Percentiles rank a stretch among this genome's conserved stretches.
phyloP scores from a whole-genome alignment of 768 basidiomycete species.

The Tylopilus sp. region DNA sequence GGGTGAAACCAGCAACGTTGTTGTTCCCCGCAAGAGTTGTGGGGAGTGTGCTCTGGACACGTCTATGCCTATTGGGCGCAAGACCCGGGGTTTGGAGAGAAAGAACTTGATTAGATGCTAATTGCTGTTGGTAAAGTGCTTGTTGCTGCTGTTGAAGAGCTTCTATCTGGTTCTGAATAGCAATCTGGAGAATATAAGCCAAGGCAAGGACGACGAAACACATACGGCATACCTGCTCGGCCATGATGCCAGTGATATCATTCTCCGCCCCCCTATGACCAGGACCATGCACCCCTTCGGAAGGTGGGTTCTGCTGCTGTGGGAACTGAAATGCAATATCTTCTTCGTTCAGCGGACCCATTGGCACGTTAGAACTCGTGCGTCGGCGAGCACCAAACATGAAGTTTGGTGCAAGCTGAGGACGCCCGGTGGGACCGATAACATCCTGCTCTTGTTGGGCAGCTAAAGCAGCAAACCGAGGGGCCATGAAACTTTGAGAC shows the following conservation, averaged over 20 bases:
- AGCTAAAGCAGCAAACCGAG: conserved; percentile 80
- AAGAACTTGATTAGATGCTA: conserved; percentile 83
- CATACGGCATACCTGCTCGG: conserved; percentile 73
- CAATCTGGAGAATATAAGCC: conserved; percentile 53
- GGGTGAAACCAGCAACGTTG: conserved; percentile 29
- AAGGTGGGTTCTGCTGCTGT: conserved; percentile 49
- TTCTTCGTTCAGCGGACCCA: conserved; percentile 77
- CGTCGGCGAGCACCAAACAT: conserved; percentile 74
- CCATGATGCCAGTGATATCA: conserved; percentile 89
- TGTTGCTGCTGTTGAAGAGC: conserved; percentile 88
- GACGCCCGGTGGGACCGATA: conserved; percentile 73
- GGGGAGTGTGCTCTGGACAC: conserved; percentile 84
- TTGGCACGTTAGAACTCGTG: conserved; percentile 48
- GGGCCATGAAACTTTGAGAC: conserved; percentile 83
- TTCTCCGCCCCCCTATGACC: conserved; percentile 57
- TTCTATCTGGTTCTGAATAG: conserved; percentile 87
- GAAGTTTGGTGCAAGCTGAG: conserved; percentile 88
- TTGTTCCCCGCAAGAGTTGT: conserved; percentile 47
- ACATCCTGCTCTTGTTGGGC: conserved; percentile 64
- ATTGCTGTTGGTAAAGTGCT: conserved; percentile 83
- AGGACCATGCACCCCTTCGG: conserved; percentile 31
- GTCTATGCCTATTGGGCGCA: conserved; percentile 70
- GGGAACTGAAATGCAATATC: conserved; percentile 82
- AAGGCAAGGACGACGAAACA: not conserved
- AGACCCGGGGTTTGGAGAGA: conserved; percentile 77